Conservation (phyloP, 768 basidiomycete genomes). For the Hygrocybe coccinea region DNA sequence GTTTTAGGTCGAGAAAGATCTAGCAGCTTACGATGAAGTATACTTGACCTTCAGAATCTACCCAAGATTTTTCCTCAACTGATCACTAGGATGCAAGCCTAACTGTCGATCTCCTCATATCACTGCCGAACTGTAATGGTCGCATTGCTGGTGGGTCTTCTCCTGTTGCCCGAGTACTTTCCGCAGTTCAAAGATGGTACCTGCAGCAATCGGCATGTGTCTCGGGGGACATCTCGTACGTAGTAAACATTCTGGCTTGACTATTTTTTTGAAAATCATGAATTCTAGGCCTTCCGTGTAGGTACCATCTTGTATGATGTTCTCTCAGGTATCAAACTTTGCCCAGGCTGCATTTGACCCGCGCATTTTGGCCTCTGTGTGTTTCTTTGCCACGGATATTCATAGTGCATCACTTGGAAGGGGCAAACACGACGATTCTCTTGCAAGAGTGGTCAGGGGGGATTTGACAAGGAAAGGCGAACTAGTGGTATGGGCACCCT, state of each 20-base stretch:
- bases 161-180: conserved; percentile 9
- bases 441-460: conserved; percentile 66
- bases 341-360: conserved; percentile 80
- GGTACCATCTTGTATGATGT: conserved; percentile 11
- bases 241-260: conserved; percentile 9
- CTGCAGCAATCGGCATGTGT: conserved; percentile 82
- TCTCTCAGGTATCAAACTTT: neutral
- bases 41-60: neutral
- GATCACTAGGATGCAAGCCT: conserved; percentile 65
- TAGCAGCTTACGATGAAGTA: conserved; percentile 87
- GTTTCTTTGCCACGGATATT: conserved; percentile 94
- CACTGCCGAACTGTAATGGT: conserved; percentile 82
- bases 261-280: neutral
- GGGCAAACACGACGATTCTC: conserved; percentile 78
- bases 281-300: conserved; percentile 38
- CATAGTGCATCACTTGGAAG: conserved; percentile 84
- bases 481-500: conserved; percentile 55
- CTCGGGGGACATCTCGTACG: conserved; percentile 79
- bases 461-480: conserved; percentile 78
- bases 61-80: neutral
- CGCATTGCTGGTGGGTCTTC: conserved; percentile 66
- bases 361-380: conserved; percentile 77
- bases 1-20: conserved; percentile 77
- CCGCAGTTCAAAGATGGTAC: neutral
- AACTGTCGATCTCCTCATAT: conserved; percentile 67